Percentiles rank a stretch among this genome's conserved stretches.
These are phyloP conservation scores for Lepidopterella palustris DNA, from an alignment of 495 filamentous ascomycete genomes.

Conservation along the genomic window DNA sequence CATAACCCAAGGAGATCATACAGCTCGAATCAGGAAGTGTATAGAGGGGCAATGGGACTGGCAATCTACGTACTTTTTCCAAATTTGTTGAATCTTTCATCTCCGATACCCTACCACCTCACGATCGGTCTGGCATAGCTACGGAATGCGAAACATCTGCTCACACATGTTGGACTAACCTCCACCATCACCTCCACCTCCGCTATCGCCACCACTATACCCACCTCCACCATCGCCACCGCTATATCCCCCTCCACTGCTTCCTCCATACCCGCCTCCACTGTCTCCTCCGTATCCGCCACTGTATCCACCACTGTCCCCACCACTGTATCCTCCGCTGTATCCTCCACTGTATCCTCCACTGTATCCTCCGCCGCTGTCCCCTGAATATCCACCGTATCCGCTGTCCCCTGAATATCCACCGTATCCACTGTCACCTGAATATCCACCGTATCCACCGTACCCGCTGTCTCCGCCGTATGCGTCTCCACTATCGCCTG, in stretches of 20 bases:
- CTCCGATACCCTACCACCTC: neutral
- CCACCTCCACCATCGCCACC: neutral
- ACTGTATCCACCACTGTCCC: neutral
- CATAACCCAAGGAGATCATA: no score
- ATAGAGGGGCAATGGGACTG: no score
- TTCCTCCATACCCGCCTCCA: neutral
- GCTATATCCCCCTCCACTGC: neutral
- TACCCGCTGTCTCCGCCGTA: neutral
- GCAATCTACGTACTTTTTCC: neutral
- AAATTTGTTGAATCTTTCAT: neutral
- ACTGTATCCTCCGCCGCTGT: neutral
- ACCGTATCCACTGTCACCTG: neutral
- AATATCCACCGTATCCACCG: neutral
- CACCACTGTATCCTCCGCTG: neutral
- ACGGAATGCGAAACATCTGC: neutral
- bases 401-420: neutral
- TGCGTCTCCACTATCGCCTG: neutral
- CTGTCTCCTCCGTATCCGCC: neutral
- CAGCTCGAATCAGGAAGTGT: no score
- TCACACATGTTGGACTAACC: neutral
- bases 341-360: neutral
- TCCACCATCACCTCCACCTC: neutral
- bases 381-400: neutral
- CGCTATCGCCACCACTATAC: neutral
- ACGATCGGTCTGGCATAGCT: neutral